Evolutionary conservation across 1,284 basidiomycete genomes (phyloP).

Genomic region (Sporisorium scitamineum): DNA sequence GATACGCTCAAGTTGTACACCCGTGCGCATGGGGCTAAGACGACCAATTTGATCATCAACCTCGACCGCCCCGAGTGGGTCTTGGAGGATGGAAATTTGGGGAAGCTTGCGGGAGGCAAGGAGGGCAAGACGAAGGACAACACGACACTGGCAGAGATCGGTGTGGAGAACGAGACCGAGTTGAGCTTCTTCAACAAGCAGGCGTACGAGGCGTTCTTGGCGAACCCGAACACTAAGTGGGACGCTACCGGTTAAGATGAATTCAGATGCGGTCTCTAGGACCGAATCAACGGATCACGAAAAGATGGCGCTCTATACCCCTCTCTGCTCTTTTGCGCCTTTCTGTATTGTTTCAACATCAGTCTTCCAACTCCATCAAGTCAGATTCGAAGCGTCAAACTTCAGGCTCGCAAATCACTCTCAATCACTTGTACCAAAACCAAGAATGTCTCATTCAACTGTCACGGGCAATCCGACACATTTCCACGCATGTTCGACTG

Average conservation of each 20-base stretch:
- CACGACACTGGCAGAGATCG: slow-evolving; percentile 52
- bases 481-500: background rate
- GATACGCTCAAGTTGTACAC: slow-evolving; percentile 96
- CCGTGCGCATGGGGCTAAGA: slow-evolving; percentile 91
- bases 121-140: slow-evolving; percentile 21
- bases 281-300: too few relatives aligned
- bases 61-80: slow-evolving; percentile 66
- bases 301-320: too few relatives aligned
- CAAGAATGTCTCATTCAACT: background rate
- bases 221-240: slow-evolving; percentile 64
- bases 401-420: too few relatives aligned
- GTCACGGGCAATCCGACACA: background rate
- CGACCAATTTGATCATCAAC: slow-evolving; percentile 69
- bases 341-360: too few relatives aligned
- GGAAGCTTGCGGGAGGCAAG: background rate
- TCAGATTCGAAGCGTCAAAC: too few relatives aligned
- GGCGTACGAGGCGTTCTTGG: slow-evolving; percentile 62
- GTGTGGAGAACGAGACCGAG: slow-evolving; percentile 66
- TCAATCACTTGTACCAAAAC: too few relatives aligned
- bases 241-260: slow-evolving; percentile 33
- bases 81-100: slow-evolving; percentile 34
- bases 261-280: too few relatives aligned
- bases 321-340: too few relatives aligned
- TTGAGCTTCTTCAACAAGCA: slow-evolving; percentile 62
- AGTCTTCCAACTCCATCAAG: too few relatives aligned